Evolutionary conservation across 768 basidiomycete species (phyloP).

Genomic region (Russula sp.): DNA sequence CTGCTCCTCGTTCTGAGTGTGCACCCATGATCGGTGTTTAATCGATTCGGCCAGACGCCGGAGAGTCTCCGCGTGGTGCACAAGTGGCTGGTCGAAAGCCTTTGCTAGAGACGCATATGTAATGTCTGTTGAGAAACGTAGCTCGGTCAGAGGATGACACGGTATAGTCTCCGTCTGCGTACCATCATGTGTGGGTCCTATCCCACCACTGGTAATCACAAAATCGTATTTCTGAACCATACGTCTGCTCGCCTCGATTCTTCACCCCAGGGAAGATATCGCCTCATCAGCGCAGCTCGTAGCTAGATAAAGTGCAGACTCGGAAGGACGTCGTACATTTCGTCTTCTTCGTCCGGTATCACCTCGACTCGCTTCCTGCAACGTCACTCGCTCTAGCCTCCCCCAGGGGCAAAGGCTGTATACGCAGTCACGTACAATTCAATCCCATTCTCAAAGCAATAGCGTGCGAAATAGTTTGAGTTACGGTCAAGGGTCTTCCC

Average conservation of each 20-base stretch:
- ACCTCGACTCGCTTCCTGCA: constrained; percentile 82
- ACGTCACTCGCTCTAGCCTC: constrained; percentile 19
- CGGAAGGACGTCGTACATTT: constrained; percentile 55
- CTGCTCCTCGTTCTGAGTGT: constrained; percentile 67
- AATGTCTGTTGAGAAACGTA: constrained; percentile 47
- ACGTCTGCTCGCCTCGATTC: constrained; percentile 76
- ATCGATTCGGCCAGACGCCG: constrained; percentile 58
- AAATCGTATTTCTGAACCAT: constrained; percentile 82
- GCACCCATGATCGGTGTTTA: constrained; percentile 48
- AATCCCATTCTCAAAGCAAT: constrained; percentile 82
- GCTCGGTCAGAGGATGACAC: not conserved
- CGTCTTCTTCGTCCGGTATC: constrained; percentile 81
- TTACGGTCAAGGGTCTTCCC: constrained; percentile 84
- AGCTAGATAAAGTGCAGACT: not conserved
- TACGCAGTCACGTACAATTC: constrained; percentile 45
- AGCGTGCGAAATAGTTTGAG: constrained; percentile 80
- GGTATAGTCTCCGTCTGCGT: not conserved
- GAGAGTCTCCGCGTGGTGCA: constrained; percentile 72
- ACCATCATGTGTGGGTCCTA: constrained; percentile 90
- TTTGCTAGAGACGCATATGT: constrained; percentile 84
- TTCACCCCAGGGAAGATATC: constrained; percentile 26
- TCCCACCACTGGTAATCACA: constrained; percentile 86
- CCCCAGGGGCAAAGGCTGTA: constrained; percentile 20
- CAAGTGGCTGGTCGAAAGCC: constrained; percentile 67
- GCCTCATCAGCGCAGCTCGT: not conserved